Conservation (phyloP, 164 flowering plant genomes). For the Piper betle region DNA sequence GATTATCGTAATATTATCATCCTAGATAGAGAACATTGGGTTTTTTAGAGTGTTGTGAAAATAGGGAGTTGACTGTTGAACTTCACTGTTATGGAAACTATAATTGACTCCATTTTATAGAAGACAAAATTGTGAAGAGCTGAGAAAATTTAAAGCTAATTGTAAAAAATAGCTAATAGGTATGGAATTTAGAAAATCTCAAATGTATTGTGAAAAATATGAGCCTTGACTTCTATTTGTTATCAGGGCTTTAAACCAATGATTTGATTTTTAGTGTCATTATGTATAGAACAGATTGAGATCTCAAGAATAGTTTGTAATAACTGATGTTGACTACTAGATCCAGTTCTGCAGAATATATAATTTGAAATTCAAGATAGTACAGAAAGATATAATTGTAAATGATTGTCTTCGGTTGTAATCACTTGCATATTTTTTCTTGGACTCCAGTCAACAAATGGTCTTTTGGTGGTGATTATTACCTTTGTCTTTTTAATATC, state of each 20-base stretch:
- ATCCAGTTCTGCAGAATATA: background rate
- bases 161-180: background rate
- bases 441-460: background rate
- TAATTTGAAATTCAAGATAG: background rate
- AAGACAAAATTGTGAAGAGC: background rate
- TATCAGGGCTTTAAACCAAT: background rate
- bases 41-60: no score
- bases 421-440: background rate
- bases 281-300: background rate
- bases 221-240: background rate
- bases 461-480: background rate
- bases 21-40: no score
- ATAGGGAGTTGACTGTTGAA: background rate
- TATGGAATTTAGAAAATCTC: background rate
- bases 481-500: conserved; percentile 10
- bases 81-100: background rate
- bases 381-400: conserved; percentile 1
- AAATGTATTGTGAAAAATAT: background rate
- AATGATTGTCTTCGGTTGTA: background rate
- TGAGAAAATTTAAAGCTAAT: background rate
- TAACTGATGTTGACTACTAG: background rate
- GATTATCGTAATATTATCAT: no score
- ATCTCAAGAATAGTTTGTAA: background rate
- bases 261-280: background rate
- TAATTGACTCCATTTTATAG: background rate